Base-by-base conservation (phyloP, 371 early-diverging fungal genomes). In the Mortierella polycephala region DNA sequence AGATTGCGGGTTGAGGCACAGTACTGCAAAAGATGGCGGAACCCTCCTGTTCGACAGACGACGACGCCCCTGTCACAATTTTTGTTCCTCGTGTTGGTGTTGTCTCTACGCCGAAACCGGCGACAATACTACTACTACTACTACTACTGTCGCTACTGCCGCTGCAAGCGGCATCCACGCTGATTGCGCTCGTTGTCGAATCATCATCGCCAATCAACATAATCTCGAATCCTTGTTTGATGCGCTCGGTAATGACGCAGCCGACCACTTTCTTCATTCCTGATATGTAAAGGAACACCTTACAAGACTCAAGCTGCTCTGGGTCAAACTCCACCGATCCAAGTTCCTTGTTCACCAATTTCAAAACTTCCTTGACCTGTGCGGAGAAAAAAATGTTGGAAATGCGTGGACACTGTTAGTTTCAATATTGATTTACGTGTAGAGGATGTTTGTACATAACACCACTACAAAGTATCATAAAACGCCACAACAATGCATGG, bases 161-260 rank as follows among this genome's bases (percentile, higher is more conserved):
- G 0, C 49, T 18, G 10, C 45, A 7, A 47, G 30, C 30, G 30
- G 30, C 30, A 4, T 30, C 30, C 30, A 30, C 30, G 30, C 4
- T 30, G 30, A 30, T 1, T 4, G 4, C 21, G 47, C 20, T 11
- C 5, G 54, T 42, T 11, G 56, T 47, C 2, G 20, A 13, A 11
- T 18, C 21, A 13, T 14, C 55, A 16, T 20, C 21, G 8, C 54
- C 49, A 7, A 30, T 39, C 7, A 62, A 23, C 23, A 79, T 23
- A 11, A 83, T 71, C 60, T 64, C 67, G 42, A 76, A 85, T 0
- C 86, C 88, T 21, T 69, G 56, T 3, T 62, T 58, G 56, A 87
- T 85, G 9, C 74, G 83, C 57, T 87, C 86, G 0, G 83, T 86
- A 9, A 87, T 62, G 23, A 84, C 83, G 61, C 87, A 87, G 1